phyloP scores from a whole-genome alignment of 345 rosid genomes.

The Eutrema yunnanense region DNA sequence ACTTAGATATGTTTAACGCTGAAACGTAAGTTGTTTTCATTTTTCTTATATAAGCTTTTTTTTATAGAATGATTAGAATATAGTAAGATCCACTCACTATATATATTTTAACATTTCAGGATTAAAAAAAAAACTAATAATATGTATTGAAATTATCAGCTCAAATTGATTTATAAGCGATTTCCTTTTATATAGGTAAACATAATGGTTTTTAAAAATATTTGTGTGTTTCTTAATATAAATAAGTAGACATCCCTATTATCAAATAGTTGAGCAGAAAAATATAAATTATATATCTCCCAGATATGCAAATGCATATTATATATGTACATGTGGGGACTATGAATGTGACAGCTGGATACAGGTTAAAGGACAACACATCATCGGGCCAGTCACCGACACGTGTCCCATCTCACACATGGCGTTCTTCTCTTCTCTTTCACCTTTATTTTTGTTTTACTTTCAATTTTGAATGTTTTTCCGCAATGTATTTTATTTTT shows the following conservation, averaged over 20 bases:
- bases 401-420: conserved; percentile 33
- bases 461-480: neutral
- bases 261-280: neutral
- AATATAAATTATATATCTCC: neutral
- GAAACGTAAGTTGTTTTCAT: neutral
- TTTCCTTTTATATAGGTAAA: too few species aligned
- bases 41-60: too few species aligned
- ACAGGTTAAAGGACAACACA: conserved; percentile 30
- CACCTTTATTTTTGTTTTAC: neutral
- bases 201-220: too few species aligned
- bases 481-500: neutral
- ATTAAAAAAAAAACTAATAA: too few species aligned
- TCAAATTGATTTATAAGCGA: too few species aligned
- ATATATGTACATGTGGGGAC: neutral
- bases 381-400: conserved; percentile 16
- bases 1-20: neutral
- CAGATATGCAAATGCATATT: neutral
- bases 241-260: neutral
- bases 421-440: conserved; percentile 19
- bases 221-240: neutral
- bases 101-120: too few species aligned
- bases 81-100: too few species aligned
- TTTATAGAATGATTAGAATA: too few species aligned
- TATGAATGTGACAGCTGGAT: conserved; percentile 32
- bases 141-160: too few species aligned